Base-by-base conservation (phyloP, 768 basidiomycete genomes). In the Boletus reticuloceps region DNA sequence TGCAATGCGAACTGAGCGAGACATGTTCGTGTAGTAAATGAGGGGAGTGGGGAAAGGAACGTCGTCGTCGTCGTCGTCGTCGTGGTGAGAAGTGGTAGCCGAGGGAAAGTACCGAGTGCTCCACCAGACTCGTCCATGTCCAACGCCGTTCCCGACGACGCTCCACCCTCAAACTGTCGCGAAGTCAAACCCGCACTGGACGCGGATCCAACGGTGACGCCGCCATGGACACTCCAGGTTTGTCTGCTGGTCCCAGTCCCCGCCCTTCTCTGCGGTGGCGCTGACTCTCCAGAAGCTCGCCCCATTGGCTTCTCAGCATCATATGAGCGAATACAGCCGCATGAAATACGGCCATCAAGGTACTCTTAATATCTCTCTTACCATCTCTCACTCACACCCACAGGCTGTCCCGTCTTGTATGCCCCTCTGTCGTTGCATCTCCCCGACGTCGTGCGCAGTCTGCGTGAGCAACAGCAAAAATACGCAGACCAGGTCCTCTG, bases 271-370 rank as follows among this genome's bases (percentile, higher is more conserved):
- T 37, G 16, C 14, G 13, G 13, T 37, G 36, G 13, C 37, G 38
- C 57, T 56, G 36, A 55, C 45, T 29, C 8, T 37, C 22, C 40
- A 45, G 14, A 53, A 84, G 77, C 79, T 88, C 46, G 75, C 78
- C 2, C 70, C 65, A 4, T 73, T 91, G 17, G 87, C 88, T 3
- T 89, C 87, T 7, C 88, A 91, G 61, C 86, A 90, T 70, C 89
- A 91, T 60, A 50, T 64, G 53, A 87, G 85, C 72, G 82, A 86
- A 43, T 90, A 91, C 67, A 88, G 81, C 62, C 78, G 80, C 51
- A 68, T 83, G 25, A 89, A 90, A 69, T 85, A 82, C 55, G 90
- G 89, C 6, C 68, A 69, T n/a, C 47, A 62, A 54, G 75, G 72
- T 70, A n/a, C 51, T 16, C 25, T 19, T 36, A 2, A 29, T 11